Percentiles rank a stretch among this genome's conserved stretches.
Conservation (phyloP, 768 basidiomycete genomes). For the Serendipita sp. region DNA sequence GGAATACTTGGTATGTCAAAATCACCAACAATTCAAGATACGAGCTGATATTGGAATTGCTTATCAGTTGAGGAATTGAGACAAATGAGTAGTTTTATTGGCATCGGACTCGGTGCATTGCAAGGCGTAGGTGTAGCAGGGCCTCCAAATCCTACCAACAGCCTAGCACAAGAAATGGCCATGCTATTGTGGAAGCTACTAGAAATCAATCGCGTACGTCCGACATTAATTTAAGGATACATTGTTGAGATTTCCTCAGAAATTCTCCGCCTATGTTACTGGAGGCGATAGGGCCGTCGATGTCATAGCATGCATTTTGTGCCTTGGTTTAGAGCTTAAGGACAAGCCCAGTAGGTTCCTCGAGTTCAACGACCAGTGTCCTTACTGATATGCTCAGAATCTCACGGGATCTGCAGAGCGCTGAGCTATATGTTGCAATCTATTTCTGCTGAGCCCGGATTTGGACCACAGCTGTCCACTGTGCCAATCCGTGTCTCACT, state of each 20-base stretch:
- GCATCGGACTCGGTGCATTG: slow-evolving; percentile 8
- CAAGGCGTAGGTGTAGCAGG: slow-evolving; percentile 30
- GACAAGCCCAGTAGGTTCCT: slow-evolving; percentile 68
- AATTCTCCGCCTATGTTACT: slow-evolving; percentile 71
- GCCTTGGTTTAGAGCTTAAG: slow-evolving; percentile 75
- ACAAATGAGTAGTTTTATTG: background rate
- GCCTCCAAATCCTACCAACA: slow-evolving; percentile 68
- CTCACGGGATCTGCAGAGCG: slow-evolving; percentile 79
- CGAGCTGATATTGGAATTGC: no score
- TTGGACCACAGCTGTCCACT: slow-evolving; percentile 48
- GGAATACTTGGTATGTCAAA: slow-evolving; percentile 19
- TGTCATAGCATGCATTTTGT: slow-evolving; percentile 60
- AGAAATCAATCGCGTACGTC: slow-evolving; percentile 43
- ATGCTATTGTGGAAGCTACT: slow-evolving; percentile 82
- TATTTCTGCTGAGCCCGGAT: slow-evolving; percentile 68
- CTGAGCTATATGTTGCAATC: slow-evolving; percentile 86
- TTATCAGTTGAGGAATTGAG: slow-evolving; percentile 9
- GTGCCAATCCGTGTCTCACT: slow-evolving; percentile 47
- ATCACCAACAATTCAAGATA: no score
- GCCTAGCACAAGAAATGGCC: slow-evolving; percentile 28
- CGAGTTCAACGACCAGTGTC: background rate
- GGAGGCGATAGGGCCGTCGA: slow-evolving; percentile 71
- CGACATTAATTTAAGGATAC: background rate
- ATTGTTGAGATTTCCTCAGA: slow-evolving; percentile 33
- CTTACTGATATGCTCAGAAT: slow-evolving; percentile 35